Base-by-base conservation (phyloP, 345 rosid genomes). In the Moricandia arvensis region DNA sequence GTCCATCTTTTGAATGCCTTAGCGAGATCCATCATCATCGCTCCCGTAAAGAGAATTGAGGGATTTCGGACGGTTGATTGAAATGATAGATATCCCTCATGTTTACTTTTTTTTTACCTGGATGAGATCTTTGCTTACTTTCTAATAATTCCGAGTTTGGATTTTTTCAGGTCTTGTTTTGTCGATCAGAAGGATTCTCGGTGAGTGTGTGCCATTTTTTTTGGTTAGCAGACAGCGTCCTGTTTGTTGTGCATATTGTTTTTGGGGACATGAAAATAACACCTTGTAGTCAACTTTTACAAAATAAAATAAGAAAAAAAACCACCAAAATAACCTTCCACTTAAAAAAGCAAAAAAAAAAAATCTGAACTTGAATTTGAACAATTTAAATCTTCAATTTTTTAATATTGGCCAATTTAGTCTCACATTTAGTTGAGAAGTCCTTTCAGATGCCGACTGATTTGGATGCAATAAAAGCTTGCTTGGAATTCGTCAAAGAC, bases 61-160 rank as follows among this genome's bases (percentile, higher is more conserved):
- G n/a, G 96, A 87, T 66, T 76, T 84, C 4, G 97, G 97, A 66
- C 97, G 93, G 84, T 89, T 94, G 82, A 94, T 89, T 34, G 96
- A 88, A 73, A 94, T 72, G 65, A 72, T 51, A 1, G 85, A 91
- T 75, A 91, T 82, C 59, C 96, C 97, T 71, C 72, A 72, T 9
- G 85, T n/a, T 81, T 33, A 88, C 0, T 89, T 85, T 54, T 75
- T 66, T 7, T 33, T 33, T 6, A 91, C 89, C 24, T 81, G 73
- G 63, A 94, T 94, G 17, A 87, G 89, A 43, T 69, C 77, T 3
- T 80, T 84, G 47, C 80, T 21, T 6, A 17, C 37, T 31, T 69
- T 11, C 3, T 35, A 35, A 2, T 37, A 7, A 63, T 57, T 71
- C 53, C 15, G 54, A 76, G 43, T 37, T 37, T 77, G 33, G 43